Base-by-base conservation (phyloP, 805 yeast species). In the Starmerella potacharoeniae region DNA sequence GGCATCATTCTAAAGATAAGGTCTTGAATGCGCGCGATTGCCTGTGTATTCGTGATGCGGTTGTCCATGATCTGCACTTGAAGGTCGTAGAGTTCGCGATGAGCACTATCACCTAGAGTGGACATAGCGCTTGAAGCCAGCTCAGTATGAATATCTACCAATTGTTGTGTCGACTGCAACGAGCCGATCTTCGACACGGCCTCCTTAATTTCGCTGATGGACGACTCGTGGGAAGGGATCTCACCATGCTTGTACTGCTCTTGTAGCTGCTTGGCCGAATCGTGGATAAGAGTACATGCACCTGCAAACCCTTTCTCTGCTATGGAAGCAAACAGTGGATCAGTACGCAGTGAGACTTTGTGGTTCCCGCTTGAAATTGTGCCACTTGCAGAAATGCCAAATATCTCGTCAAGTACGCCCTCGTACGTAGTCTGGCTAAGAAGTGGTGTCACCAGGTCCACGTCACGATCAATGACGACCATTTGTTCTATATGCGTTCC, bases 321-420 rank as follows among this genome's bases (percentile, higher is more conserved):
- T 14, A 90, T 72, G 6, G 75, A 67, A 1, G 34, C 39, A 42
- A 62, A 61, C 14, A 62, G 50, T 6, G 55, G 57, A 41, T 63
- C 66, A n/a, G 52, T 35, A 1, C 59, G 56, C 36, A 58, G 47
- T 36, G 52, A 37, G 34, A 51, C 46, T 17, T 53, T 55, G 4
- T 36, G 29, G 17, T 52, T 55, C 3, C 34, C 47, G 8, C 36
- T 16, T 14, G 53, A n/a, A 10, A 56, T 52, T 14, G 67, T 63
- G 40, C 71, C 70, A 30, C 70, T 67, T 5, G 68, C 61, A 0
- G 66, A 54, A 6, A 83, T 70, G 5, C 77, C 80, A 60, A 80
- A 75, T 11, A 80, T 66, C 62, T 90, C 96, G 66, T 86, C 90
- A 22, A 89, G 72, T 14, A 93, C 72, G 0, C 97, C 98, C 16